Evolutionary conservation across 2,329 filamentous ascomycete species (phyloP).

Genomic region (Ambrosiella beaveri): DNA sequence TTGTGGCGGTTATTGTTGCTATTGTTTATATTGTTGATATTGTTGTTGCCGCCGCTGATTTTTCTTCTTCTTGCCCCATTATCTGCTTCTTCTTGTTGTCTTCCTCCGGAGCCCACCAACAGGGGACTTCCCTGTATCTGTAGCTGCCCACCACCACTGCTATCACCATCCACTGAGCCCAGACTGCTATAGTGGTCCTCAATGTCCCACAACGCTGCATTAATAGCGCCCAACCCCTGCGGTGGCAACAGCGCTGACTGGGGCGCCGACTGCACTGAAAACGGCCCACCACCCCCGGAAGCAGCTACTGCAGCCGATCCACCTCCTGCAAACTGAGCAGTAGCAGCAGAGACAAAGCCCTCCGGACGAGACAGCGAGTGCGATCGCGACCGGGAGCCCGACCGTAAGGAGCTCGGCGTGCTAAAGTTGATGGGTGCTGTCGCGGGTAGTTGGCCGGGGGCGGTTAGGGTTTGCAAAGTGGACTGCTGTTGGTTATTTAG

Average conservation of each 20-base stretch:
- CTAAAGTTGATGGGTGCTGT: not conserved
- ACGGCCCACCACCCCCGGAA: not conserved
- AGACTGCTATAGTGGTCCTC: not conserved
- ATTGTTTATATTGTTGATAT: not conserved
- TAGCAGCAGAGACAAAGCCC: constrained; percentile 3
- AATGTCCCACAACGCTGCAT: not conserved
- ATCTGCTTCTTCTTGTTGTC: not conserved
- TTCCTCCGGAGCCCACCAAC: not conserved
- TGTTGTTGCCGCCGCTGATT: not conserved
- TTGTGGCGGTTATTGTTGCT: not conserved
- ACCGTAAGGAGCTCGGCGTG: not conserved
- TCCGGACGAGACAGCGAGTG: constrained; percentile 9
- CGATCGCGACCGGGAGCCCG: constrained; percentile 1
- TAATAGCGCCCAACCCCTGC: not conserved
- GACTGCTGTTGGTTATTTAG: not conserved
- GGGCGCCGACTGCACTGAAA: not conserved
- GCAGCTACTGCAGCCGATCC: not conserved
- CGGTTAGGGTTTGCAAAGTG: too few species aligned
- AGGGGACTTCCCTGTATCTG: not conserved
- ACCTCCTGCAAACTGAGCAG: not conserved
- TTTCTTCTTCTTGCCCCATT: not conserved
- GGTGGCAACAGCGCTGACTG: not conserved
- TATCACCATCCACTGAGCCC: not conserved
- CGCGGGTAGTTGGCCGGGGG: not conserved
- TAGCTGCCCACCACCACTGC: not conserved